Percentiles rank a stretch among this genome's conserved stretches.
These are phyloP conservation scores for Aureobasidium mangrovei DNA, from an alignment of 2,329 filamentous ascomycete species.

Conservation along the genomic window DNA sequence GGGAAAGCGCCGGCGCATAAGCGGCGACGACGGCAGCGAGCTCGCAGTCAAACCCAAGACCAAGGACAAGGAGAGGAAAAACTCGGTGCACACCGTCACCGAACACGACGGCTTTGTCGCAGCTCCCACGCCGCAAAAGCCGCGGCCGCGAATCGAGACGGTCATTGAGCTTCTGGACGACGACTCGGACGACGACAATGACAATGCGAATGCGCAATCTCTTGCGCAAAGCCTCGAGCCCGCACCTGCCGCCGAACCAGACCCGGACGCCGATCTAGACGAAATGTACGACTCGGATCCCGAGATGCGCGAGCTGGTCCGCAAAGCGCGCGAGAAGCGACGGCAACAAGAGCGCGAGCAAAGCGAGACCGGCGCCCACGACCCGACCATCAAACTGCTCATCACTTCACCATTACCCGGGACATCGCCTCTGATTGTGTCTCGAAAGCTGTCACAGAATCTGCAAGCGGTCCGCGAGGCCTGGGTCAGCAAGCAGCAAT, in stretches of 20 bases:
- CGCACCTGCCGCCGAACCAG: conserved; percentile 11
- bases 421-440: conserved; percentile 53
- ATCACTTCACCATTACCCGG: conserved; percentile 58
- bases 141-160: background rate
- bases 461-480: conserved; percentile 58
- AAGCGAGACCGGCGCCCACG: conserved; percentile 22
- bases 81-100: conserved; percentile 16
- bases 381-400: conserved; percentile 53
- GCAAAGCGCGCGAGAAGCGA: conserved; percentile 34
- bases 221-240: background rate
- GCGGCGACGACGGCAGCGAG: conserved; percentile 14
- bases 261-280: conserved; percentile 20
- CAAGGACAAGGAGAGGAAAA: conserved; percentile 12
- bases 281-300: conserved; percentile 30
- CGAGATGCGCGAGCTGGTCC: conserved; percentile 35
- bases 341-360: conserved; percentile 23
- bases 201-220: conserved; percentile 15
- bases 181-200: background rate
- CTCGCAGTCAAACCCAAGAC: conserved; percentile 10
- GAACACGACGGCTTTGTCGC: conserved; percentile 9
- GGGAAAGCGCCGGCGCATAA: conserved; percentile 24
- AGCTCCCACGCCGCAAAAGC: conserved; percentile 7
- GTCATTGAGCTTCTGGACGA: conserved; percentile 14
- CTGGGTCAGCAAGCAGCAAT: conserved; percentile 57
- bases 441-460: conserved; percentile 57